These are phyloP conservation scores for Sporopachydermia lactativora DNA, from an alignment of 805 yeast species.

Conservation along the genomic window DNA sequence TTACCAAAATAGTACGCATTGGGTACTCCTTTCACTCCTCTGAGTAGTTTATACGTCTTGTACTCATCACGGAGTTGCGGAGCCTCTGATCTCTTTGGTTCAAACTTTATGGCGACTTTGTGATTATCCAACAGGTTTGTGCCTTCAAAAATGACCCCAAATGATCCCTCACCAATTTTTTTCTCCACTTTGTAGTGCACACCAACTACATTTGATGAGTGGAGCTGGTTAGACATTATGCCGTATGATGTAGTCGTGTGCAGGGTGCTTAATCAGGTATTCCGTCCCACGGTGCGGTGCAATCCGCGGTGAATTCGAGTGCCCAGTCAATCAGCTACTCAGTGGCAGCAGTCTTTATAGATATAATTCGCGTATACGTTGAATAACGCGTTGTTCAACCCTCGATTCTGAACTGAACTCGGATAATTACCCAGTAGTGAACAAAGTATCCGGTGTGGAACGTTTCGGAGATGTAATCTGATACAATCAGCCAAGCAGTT, in stretches of 20 bases:
- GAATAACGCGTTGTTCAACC: too few species aligned
- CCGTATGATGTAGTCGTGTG: not conserved
- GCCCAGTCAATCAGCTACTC: too few species aligned
- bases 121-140: slow-evolving; percentile 49
- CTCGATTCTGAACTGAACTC: too few species aligned
- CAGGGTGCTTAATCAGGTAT: not conserved
- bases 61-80: slow-evolving; percentile 96
- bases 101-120: slow-evolving; percentile 85
- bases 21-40: slow-evolving; percentile 72
- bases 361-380: too few species aligned
- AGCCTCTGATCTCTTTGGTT: slow-evolving; percentile 93
- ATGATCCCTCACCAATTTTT: slow-evolving; percentile 80
- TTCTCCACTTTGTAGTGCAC: slow-evolving; percentile 67
- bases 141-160: slow-evolving; percentile 77
- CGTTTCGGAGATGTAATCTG: too few species aligned
- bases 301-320: too few species aligned
- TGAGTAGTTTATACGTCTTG: slow-evolving; percentile 80
- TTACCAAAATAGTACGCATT: slow-evolving; percentile 97
- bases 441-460: too few species aligned
- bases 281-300: too few species aligned
- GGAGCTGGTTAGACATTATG: not conserved
- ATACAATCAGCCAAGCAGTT: too few species aligned
- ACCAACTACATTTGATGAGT: slow-evolving; percentile 23
- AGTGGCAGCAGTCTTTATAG: too few species aligned
- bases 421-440: too few species aligned